These are phyloP conservation scores for Tricholoma furcatifolium DNA, from an alignment of 768 basidiomycete genomes.

Conservation along the genomic window DNA sequence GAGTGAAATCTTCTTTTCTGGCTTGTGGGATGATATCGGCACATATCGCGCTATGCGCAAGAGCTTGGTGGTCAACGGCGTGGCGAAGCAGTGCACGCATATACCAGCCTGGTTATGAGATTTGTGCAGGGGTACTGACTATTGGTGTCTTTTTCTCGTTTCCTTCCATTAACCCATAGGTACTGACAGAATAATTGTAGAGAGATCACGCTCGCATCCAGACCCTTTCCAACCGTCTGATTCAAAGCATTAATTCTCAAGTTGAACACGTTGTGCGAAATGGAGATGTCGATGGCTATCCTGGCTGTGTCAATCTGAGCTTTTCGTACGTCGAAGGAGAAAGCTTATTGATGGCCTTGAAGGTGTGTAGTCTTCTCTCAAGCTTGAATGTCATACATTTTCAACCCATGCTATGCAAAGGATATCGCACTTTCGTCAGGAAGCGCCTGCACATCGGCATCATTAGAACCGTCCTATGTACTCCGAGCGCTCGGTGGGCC, in stretches of 20 bases:
- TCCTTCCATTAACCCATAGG: not conserved
- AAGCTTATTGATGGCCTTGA: constrained; percentile 95
- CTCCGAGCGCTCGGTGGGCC: constrained; percentile 83
- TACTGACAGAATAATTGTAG: constrained; percentile 39
- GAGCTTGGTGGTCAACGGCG: constrained; percentile 45
- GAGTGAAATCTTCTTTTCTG: constrained; percentile 37
- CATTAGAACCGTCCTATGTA: constrained; percentile 97
- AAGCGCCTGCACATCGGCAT: constrained; percentile 97
- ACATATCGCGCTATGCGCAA: constrained; percentile 26
- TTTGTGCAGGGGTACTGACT: constrained; percentile 95
- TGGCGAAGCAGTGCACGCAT: constrained; percentile 14
- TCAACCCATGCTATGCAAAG: constrained; percentile 33
- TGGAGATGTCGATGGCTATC: constrained; percentile 88
- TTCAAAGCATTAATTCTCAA: constrained; percentile 75
- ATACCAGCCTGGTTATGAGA: constrained; percentile 60
- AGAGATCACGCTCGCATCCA: constrained; percentile 77
- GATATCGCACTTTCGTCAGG: constrained; percentile 97
- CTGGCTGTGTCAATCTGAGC: constrained; percentile 93
- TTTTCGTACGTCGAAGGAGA: constrained; percentile 98
- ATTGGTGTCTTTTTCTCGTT: not conserved
- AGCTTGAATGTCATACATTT: constrained; percentile 6
- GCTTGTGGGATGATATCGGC: constrained; percentile 46
- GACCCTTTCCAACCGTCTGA: constrained; percentile 75
- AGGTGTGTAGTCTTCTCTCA: constrained; percentile 46
- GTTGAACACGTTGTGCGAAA: constrained; percentile 94